Base-by-base conservation (phyloP, 2,329 filamentous ascomycete genomes). In the Trichoderma guizhouense region DNA sequence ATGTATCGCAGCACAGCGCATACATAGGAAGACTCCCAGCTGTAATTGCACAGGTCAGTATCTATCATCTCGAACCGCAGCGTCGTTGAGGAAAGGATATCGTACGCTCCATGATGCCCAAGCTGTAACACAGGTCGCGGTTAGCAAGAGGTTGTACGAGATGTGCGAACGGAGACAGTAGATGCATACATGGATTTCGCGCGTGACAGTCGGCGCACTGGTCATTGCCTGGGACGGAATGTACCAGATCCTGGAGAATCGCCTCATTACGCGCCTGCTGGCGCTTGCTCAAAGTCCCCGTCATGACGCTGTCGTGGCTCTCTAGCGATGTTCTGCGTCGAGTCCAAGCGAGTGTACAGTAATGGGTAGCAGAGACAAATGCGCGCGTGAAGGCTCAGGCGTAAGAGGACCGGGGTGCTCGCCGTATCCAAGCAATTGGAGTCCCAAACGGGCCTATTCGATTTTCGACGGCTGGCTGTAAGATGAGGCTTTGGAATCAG, bases 181-280 rank as follows among this genome's bases (percentile, higher is more conserved):
- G 26, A 60, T 71, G 82, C 90, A 78, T 84, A 97, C 94, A 92
- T 90, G 96, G 96, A 83, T 98, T 98, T 81, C 91, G 90, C 73
- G 94, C 91, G 79, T 91, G 89, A 84, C 96, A 99, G 83, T 99
- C 96, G 74, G 96, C 96, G 85, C 96, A 99, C 78, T 90, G 86
- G 80, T 96, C 94, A 85, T 99, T 99, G 72, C 96, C 96, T 9
- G 94, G 89, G 11, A 97, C 77, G 47, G 86, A 90, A 76, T 92
- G 92, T 76, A 98, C 91, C 74, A 99, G 89, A 62, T 98, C 95
- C 79, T 98, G 94, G 76, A 99, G 87, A 71, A 90, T 86, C 80
- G 93, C 93, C 86, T 99, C 96, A 83, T 99, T 98, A 83, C 96
- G 95, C 86, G 93, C 94, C 87, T 98, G 95, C 85, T 98, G 94